Evolutionary conservation across 768 basidiomycete species (phyloP), one percentile per base, ranked within the genome.

Genomic region (Tricholoma sp.): DNA sequence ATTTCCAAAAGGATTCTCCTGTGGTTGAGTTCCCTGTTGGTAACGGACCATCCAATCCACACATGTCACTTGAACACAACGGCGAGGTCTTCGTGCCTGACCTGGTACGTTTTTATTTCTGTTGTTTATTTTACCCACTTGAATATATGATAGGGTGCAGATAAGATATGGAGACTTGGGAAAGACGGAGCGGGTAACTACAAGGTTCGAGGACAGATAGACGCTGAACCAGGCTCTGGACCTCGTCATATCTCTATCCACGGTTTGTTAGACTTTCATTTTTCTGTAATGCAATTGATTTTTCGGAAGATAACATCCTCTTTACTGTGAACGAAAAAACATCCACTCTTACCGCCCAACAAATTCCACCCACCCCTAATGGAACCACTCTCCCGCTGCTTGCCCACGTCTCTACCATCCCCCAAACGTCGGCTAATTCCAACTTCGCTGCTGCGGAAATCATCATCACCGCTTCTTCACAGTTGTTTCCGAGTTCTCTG

Each of bases 121-220:
- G 37, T 19, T n/a, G 16, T 31, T 19, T 53, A 27, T 4, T 19
- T 29, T 19, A 16, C 18, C 9, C 12, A 19, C 31, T 46, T 45
- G n/a, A 37, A 9, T 27, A 9, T 11, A 7, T 50, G 45, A 19
- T 55, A 87, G 85, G 87, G 88, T 24, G 79, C 69, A 0, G 87
- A 89, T 69, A 85, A 76, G 57, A 81, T 89, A 55, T 90, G 87
- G 85, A 75, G 88, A 37, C 72, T 89, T 2, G 76, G 73, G 41
- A 70, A 77, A 46, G 67, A 77, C 50, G 71, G 72, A 0, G 59
- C 68, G 0, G 79, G 80, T 0, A 65, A 72, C 2, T 88, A 76
- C 69, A 69, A 64, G 37, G 79, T 89, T 46, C 81, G 83, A 50
- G 86, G 87, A 1, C 74, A 76, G 35, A 87, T 89, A 49, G 73